Percentiles rank a stretch among this genome's conserved stretches.
These are phyloP conservation scores for Nepenthes mirabilis DNA, from an alignment of 148 eudicot species.

Conservation along the genomic window DNA sequence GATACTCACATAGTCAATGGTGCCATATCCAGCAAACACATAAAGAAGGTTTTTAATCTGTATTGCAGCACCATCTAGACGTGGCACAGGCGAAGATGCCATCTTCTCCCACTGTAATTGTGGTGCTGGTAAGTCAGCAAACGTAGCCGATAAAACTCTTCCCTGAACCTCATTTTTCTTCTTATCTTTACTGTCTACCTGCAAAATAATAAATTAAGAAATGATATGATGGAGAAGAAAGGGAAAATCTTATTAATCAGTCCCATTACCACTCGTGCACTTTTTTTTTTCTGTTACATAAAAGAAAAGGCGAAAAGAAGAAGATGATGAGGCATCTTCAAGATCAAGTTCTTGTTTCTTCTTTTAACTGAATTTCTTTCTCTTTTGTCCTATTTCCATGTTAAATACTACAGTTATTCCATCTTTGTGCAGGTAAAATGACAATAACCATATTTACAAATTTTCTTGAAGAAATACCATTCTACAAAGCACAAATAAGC, in stretches of 20 bases:
- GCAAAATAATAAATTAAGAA: conserved; percentile 1
- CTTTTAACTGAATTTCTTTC: too few species aligned
- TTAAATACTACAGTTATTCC: too few species aligned
- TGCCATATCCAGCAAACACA: conserved; percentile 95
- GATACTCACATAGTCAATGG: conserved; percentile 68
- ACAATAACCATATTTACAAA: too few species aligned
- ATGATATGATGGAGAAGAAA: neutral
- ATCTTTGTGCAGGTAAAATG: too few species aligned
- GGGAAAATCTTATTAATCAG: neutral
- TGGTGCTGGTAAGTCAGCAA: conserved; percentile 84
- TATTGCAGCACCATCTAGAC: conserved; percentile 92
- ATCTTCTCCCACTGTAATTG: conserved; percentile 83
- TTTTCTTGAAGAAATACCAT: too few species aligned
- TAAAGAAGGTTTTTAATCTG: conserved; percentile 77
- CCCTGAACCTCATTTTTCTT: conserved; percentile 15
- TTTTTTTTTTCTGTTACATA: too few species aligned
- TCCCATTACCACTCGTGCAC: neutral
- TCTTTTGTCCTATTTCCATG: too few species aligned
- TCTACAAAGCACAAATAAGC: too few species aligned
- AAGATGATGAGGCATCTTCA: too few species aligned
- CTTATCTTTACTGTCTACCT: conserved; percentile 20
- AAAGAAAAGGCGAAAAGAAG: too few species aligned
- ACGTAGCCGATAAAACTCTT: conserved; percentile 67
- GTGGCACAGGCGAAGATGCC: conserved; percentile 71
- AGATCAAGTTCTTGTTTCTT: too few species aligned